Base-by-base conservation (phyloP, 805 yeast species). In the Wilhelminamyces savonicus region DNA sequence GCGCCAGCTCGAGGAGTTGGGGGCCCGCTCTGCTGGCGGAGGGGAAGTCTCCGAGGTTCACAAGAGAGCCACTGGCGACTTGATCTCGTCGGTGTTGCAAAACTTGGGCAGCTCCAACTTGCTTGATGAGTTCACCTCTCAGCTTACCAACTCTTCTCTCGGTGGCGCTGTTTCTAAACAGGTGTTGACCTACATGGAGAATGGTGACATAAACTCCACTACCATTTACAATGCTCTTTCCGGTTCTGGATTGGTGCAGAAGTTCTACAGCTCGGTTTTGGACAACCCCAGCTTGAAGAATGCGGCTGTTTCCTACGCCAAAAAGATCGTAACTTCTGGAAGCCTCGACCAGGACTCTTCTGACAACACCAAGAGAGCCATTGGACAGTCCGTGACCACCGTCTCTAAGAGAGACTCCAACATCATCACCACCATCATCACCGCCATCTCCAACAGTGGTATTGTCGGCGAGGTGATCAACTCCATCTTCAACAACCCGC, bases 401-500 rank as follows among this genome's bases (percentile, higher is more conserved):
- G 30, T 42, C 41, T 12, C 22, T 16, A 43, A 45, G 29, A 32
- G 47, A 17, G 45, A 34, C 20, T 26, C 37, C 20, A 30, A 35
- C 28, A 35, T 45, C 24, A 28, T 54, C 21, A 29, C 39, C 16
- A 32, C 40, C 4, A 38, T 52, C 10, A 41, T 50, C 19, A 35
- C 36, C 29, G 39, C 43, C 12, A 48, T 57, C 25, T 35, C 46
- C 19, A 36, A 40, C 22, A 45, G 53, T 23, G 53, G 46, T 9
- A 34, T 52, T 18, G 40, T 50, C 17, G 39, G 40, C 16, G 33
- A 40, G n/a, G 43, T 49, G 27, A 41, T 54, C 23, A 34, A 32
- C n/a, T 39, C 46, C 5, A 41, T 56, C 13, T 37, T 50, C 26
- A 50, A 48, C 29, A 50, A 49, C 37, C 40, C 34, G 24, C 28